Conservation (phyloP, 2,329 filamentous ascomycete genomes). For the Ceratocystiopsis minuta region DNA sequence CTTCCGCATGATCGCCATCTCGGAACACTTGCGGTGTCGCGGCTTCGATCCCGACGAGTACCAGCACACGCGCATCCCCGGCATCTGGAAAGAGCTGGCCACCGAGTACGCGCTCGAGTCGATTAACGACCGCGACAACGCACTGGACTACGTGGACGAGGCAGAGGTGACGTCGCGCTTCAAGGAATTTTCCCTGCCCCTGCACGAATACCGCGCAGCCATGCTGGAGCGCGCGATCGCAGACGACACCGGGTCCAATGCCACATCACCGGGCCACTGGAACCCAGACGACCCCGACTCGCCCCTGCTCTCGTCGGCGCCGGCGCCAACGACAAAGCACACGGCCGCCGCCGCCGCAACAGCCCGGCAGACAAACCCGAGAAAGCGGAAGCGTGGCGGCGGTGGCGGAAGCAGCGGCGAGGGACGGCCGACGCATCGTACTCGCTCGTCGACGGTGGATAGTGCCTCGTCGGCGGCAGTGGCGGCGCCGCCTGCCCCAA, state of each 20-base stretch:
- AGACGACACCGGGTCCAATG: slow-evolving; percentile 3
- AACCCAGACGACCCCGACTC: slow-evolving; percentile 8
- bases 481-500: slow-evolving; percentile 4
- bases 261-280: slow-evolving; percentile 10
- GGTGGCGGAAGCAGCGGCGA: background rate
- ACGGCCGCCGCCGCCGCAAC: background rate
- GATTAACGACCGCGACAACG: slow-evolving; percentile 44
- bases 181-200: slow-evolving; percentile 11
- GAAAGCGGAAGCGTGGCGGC: slow-evolving; percentile 9
- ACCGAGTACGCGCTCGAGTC: slow-evolving; percentile 71
- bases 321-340: background rate
- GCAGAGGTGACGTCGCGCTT: slow-evolving; percentile 6
- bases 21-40: slow-evolving; percentile 61
- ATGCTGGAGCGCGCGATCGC: slow-evolving; percentile 8
- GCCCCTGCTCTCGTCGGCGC: slow-evolving; percentile 1
- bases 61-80: slow-evolving; percentile 71
- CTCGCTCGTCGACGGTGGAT: slow-evolving; percentile 10
- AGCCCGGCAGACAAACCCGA: background rate
- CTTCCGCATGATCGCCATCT: slow-evolving; percentile 78
- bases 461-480: slow-evolving; percentile 7
- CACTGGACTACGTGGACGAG: slow-evolving; percentile 8
- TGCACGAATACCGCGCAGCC: slow-evolving; percentile 8
- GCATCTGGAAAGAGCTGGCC: slow-evolving; percentile 78
- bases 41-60: slow-evolving; percentile 54
- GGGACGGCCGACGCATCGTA: background rate